Conservation (phyloP, 768 basidiomycete species). For the Suillus hirtellus region DNA sequence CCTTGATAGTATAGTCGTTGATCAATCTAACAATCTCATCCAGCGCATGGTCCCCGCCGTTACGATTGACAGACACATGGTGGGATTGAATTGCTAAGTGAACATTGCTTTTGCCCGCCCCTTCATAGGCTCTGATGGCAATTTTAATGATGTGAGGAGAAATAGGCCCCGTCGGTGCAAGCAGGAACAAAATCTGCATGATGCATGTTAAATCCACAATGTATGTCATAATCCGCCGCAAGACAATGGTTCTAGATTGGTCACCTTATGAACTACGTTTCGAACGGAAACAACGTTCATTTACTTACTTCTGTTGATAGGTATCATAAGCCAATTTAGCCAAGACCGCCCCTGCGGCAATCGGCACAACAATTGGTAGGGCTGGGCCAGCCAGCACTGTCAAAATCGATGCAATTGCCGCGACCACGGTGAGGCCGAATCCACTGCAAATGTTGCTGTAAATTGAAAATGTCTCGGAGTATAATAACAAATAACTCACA, state of each 20-base stretch:
- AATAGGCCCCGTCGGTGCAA: slow-evolving; percentile 7
- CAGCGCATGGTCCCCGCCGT: slow-evolving; percentile 7
- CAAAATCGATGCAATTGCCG: neutral
- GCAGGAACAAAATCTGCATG: slow-evolving; percentile 26
- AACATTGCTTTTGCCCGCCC: slow-evolving; percentile 8
- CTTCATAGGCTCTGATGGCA: slow-evolving; percentile 6
- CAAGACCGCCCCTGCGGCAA: slow-evolving; percentile 5
- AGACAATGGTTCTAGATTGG: slow-evolving; percentile 4
- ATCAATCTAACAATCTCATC: slow-evolving; percentile 11
- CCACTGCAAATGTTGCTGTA: neutral
- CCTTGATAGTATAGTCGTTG: slow-evolving; percentile 7
- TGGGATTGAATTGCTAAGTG: slow-evolving; percentile 5
- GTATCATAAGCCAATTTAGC: slow-evolving; percentile 8
- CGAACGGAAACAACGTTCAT: neutral
- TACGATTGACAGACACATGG: neutral
- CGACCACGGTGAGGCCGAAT: slow-evolving; percentile 9
- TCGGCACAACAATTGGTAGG: slow-evolving; percentile 2
- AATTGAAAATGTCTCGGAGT: neutral
- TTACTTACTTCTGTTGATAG: slow-evolving; percentile 12
- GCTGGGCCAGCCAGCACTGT: neutral
- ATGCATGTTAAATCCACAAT: slow-evolving; percentile 28
- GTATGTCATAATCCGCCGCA: slow-evolving; percentile 24
- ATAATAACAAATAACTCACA: slow-evolving; percentile 3
- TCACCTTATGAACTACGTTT: neutral
- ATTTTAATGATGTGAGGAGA: slow-evolving; percentile 11